phyloP scores from a whole-genome alignment of 768 basidiomycete species.

The Cantharellus anzutake region DNA sequence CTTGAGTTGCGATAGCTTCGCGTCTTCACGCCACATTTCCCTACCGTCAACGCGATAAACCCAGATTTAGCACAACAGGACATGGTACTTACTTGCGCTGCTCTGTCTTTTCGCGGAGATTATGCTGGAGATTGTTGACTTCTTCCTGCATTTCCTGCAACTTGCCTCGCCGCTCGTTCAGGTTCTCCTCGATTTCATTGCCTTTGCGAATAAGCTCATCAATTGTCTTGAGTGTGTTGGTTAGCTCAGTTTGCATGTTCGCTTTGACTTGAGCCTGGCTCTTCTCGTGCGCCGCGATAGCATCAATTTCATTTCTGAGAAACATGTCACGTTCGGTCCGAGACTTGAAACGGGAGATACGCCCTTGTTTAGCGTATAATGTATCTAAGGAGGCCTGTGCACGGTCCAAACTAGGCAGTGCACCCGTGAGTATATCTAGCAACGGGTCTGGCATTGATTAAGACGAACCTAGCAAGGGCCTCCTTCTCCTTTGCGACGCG shows the following conservation, averaged over 20 bases:
- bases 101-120: conserved; percentile 52
- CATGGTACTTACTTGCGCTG: conserved; percentile 38
- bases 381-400: conserved; percentile 49
- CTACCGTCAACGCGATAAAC: conserved; percentile 11
- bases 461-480: conserved; percentile 26
- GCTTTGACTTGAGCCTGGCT: conserved; percentile 39
- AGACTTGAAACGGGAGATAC: conserved; percentile 67
- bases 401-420: conserved; percentile 38
- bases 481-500: conserved; percentile 23
- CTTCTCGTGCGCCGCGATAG: conserved; percentile 36
- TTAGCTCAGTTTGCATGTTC: conserved; percentile 30
- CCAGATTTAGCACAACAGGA: neutral
- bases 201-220: conserved; percentile 40
- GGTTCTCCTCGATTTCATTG: conserved; percentile 32
- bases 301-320: conserved; percentile 53
- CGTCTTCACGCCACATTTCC: conserved; percentile 88
- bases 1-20: conserved; percentile 63
- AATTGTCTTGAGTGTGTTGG: conserved; percentile 28
- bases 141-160: conserved; percentile 43
- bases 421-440: neutral
- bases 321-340: conserved; percentile 70
- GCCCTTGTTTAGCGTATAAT: conserved; percentile 80
- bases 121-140: conserved; percentile 38
- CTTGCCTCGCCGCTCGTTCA: conserved; percentile 44
- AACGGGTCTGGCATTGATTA: neutral